Evolutionary conservation across 1,139 yeast genomes (phyloP).

Genomic region (Sugiyamaella japonica): DNA sequence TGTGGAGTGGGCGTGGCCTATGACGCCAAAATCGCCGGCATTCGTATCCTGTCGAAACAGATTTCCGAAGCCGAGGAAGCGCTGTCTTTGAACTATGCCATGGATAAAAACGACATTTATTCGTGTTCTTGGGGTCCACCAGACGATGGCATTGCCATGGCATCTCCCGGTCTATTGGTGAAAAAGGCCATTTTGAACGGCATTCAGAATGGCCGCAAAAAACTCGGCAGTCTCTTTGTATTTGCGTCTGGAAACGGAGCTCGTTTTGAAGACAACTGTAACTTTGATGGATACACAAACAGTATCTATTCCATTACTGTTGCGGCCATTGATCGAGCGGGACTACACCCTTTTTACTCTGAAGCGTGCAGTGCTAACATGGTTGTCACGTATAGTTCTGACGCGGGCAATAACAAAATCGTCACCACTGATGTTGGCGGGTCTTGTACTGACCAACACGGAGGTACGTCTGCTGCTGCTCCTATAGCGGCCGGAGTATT

Average conservation of each 20-base stretch:
- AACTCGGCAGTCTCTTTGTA: conserved; percentile 85
- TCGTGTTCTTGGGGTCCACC: conserved; percentile 99
- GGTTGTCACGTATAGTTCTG: conserved; percentile 94
- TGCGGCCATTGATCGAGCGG: conserved; percentile 86
- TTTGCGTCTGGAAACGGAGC: conserved; percentile 99
- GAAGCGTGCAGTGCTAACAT: conserved; percentile 95
- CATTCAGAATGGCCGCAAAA: conserved; percentile 75
- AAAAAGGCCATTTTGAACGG: conserved; percentile 82
- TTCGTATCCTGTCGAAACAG: conserved; percentile 79
- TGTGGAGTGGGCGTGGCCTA: conserved; percentile 97
- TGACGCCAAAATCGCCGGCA: conserved; percentile 81
- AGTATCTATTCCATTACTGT: conserved; percentile 94
- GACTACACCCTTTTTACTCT: conserved; percentile 82
- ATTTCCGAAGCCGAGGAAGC: conserved; percentile 91
- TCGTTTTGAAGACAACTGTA: conserved; percentile 78
- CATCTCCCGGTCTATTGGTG: conserved; percentile 78
- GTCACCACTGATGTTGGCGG: conserved; percentile 81
- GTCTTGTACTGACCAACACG: conserved; percentile 74
- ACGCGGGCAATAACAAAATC: conserved; percentile 83
- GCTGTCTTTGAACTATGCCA: conserved; percentile 73
- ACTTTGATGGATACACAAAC: conserved; percentile 96
- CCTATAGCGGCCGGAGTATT: conserved; percentile 96
- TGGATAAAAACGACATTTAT: conserved; percentile 82
- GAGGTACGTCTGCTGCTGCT: conserved; percentile 99
- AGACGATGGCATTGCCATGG: conserved; percentile 85